phyloP scores from a whole-genome alignment of 257 asterid genomes.

The Primulina huaijiensis region DNA sequence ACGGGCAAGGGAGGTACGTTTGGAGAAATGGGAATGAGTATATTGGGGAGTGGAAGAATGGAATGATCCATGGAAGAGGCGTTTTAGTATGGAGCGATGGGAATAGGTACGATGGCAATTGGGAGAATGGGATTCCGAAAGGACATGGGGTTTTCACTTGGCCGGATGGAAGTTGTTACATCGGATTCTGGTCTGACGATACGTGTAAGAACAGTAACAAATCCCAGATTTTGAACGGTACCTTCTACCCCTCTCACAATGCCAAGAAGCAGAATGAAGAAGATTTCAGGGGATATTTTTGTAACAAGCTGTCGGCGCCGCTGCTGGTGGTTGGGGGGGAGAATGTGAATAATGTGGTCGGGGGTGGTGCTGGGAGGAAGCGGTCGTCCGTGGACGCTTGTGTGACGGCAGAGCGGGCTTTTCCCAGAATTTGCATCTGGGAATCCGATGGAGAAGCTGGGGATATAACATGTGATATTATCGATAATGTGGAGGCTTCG shows the following conservation, averaged over 20 bases:
- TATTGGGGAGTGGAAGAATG: conserved; percentile 54
- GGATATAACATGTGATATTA: conserved; percentile 54
- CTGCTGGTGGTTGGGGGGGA: conserved; percentile 49
- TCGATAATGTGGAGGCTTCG: conserved; percentile 52
- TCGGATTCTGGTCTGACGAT: conserved; percentile 48
- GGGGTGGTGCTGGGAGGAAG: conserved; percentile 41
- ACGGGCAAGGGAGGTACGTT: conserved; percentile 63
- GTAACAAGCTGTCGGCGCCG: conserved; percentile 42
- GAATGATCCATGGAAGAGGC: conserved; percentile 54
- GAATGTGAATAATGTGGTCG: conserved; percentile 23
- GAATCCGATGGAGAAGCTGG: conserved; percentile 63
- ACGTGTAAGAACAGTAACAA: conserved; percentile 17
- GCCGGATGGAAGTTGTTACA: conserved; percentile 65
- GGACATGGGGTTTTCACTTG: conserved; percentile 63
- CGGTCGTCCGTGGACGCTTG: conserved; percentile 37
- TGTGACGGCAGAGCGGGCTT: conserved; percentile 33
- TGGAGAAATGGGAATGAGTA: conserved; percentile 66
- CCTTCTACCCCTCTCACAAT: conserved; percentile 45
- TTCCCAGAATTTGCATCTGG: conserved; percentile 58
- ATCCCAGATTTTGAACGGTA: conserved; percentile 41
- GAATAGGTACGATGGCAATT: conserved; percentile 54
- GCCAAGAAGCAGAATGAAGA: conserved; percentile 23
- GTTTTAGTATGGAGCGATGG: conserved; percentile 50
- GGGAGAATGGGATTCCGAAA: conserved; percentile 58
- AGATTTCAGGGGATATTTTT: conserved; percentile 31